A percentile compares a stretch with the other conserved stretches of the same genome.
Conservation (phyloP, 257 asterid genomes). For the Gentiana straminea region DNA sequence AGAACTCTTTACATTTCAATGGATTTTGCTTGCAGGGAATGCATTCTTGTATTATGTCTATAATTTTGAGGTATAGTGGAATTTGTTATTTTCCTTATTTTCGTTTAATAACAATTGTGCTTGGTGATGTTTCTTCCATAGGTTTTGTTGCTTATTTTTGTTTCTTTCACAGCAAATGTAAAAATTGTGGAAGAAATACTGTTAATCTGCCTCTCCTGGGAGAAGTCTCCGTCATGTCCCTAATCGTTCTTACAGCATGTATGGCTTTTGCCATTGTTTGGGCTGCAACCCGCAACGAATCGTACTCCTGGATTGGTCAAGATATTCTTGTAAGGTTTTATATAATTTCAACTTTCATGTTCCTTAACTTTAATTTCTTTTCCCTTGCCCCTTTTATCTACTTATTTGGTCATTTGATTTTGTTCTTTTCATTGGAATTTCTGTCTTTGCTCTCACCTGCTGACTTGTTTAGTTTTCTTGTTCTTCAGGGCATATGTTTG, state of each 20-base stretch:
- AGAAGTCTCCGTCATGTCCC: slow-evolving; percentile 64
- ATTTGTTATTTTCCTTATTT: background rate
- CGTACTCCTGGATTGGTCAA: slow-evolving; percentile 97
- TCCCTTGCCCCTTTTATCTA: background rate
- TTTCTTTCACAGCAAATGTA: slow-evolving; percentile 61
- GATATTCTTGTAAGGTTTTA: slow-evolving; percentile 77
- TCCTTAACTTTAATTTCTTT: background rate
- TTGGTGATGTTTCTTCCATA: background rate
- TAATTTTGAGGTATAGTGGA: slow-evolving; percentile 48
- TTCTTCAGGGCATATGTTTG: slow-evolving; percentile 86
- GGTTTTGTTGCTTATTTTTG: slow-evolving; percentile 7
- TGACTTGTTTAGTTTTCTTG: slow-evolving; percentile 5
- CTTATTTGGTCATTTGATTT: no score
- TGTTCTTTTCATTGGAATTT: no score
- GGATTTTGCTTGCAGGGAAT: slow-evolving; percentile 61
- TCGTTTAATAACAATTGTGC: background rate
- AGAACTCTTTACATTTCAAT: background rate
- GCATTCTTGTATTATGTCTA: slow-evolving; percentile 81
- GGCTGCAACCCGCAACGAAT: slow-evolving; percentile 80
- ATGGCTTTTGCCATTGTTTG: slow-evolving; percentile 69
- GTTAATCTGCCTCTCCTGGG: slow-evolving; percentile 69
- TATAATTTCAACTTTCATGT: background rate
- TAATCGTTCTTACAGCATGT: slow-evolving; percentile 53
- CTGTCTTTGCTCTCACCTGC: no score
- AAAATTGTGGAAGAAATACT: slow-evolving; percentile 46